Evolutionary conservation across 2,329 filamentous ascomycete species (phyloP).

Genomic region (Thelonectria blattea): DNA sequence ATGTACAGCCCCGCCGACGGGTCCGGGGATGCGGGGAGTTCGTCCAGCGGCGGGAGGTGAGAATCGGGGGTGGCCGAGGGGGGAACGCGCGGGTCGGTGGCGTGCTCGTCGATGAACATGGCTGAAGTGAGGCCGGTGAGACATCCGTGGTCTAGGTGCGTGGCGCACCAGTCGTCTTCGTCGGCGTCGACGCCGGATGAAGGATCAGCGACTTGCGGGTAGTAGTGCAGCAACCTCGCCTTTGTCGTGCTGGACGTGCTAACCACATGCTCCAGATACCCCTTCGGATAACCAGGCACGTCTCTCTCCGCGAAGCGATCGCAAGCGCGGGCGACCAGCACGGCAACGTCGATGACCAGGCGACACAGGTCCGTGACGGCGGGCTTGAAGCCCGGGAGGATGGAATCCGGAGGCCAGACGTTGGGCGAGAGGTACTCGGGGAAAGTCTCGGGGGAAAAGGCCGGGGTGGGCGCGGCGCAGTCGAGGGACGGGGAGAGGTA

Average conservation of each 20-base stretch:
- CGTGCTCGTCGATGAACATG: constrained; percentile 89
- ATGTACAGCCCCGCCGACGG: constrained; percentile 91
- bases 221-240: constrained; percentile 91
- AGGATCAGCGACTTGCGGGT: constrained; percentile 62
- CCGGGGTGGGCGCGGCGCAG: constrained; percentile 64
- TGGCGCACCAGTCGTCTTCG: constrained; percentile 94
- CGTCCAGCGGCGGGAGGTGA: constrained; percentile 62
- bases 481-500: constrained; percentile 69
- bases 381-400: constrained; percentile 76
- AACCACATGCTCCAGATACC: constrained; percentile 88
- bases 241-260: constrained; percentile 87
- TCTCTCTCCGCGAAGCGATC: constrained; percentile 83
- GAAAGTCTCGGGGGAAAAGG: constrained; percentile 68
- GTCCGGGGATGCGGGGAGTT: constrained; percentile 80
- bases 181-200: constrained; percentile 47
- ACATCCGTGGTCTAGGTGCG: constrained; percentile 89
- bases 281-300: constrained; percentile 75
- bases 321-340: constrained; percentile 87
- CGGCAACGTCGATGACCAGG: constrained; percentile 88
- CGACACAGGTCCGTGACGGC: constrained; percentile 78
- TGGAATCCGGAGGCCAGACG: constrained; percentile 76
- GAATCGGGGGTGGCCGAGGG: constrained; percentile 26
- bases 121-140: constrained; percentile 92
- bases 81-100: constrained; percentile 45
- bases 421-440: constrained; percentile 91